Evolutionary conservation across 371 early-diverging fungal species (phyloP).

Genomic region (Mortierella sp.): DNA sequence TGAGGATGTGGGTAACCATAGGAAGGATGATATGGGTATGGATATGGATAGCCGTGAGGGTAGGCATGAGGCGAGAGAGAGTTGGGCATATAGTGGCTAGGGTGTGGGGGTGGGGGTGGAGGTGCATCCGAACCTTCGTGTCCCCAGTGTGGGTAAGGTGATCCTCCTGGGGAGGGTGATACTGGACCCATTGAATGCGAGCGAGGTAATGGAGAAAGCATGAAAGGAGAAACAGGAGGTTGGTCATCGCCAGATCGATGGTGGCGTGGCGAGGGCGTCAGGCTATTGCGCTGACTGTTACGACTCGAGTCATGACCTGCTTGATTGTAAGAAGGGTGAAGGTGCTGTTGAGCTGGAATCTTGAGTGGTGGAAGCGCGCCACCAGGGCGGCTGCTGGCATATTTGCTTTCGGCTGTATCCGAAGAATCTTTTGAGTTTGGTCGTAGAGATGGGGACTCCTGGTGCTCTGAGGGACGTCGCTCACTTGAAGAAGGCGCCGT

Average conservation of each 20-base stretch:
- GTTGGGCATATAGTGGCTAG: slow-evolving; percentile 39
- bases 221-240: slow-evolving; percentile 40
- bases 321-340: slow-evolving; percentile 38
- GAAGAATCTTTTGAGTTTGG: background rate
- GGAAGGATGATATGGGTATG: slow-evolving; percentile 53
- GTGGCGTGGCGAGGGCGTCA: slow-evolving; percentile 14
- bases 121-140: slow-evolving; percentile 30
- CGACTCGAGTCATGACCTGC: slow-evolving; percentile 8
- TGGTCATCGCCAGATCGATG: slow-evolving; percentile 14
- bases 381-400: slow-evolving; percentile 17
- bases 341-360: slow-evolving; percentile 45
- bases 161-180: slow-evolving; percentile 17
- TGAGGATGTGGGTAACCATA: slow-evolving; percentile 49
- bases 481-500: background rate
- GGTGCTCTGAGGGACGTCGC: slow-evolving; percentile 10
- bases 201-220: slow-evolving; percentile 45
- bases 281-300: slow-evolving; percentile 14
- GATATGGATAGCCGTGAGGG: slow-evolving; percentile 49
- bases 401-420: background rate
- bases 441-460: slow-evolving; percentile 1
- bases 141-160: slow-evolving; percentile 43
- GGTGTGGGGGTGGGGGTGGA: slow-evolving; percentile 29
- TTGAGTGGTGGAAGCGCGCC: slow-evolving; percentile 42
- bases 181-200: slow-evolving; percentile 38
- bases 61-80: slow-evolving; percentile 34